Percentiles rank a stretch among this genome's conserved stretches.
phyloP scores from a whole-genome alignment of 2,329 filamentous ascomycete species.

The Aureobasidium sp. region DNA sequence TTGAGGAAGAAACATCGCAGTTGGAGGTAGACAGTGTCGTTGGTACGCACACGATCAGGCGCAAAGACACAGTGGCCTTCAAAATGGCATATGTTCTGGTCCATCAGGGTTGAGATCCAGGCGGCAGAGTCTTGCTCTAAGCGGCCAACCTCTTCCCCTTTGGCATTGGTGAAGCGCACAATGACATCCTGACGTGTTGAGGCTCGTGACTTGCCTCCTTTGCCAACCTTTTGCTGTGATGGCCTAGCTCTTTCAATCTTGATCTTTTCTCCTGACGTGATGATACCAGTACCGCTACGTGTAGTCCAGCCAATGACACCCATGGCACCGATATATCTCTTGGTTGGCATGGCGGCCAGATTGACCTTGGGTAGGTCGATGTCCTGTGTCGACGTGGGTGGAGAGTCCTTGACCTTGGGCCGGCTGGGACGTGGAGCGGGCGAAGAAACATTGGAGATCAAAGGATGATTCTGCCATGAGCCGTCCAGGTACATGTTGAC shows the following conservation, averaged over 20 bases:
- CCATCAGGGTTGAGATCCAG: conserved; percentile 88
- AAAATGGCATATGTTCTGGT: conserved; percentile 81
- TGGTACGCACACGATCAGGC: conserved; percentile 74
- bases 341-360: conserved; percentile 40
- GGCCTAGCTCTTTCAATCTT: conserved; percentile 80
- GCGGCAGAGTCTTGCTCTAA: conserved; percentile 77
- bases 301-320: conserved; percentile 91
- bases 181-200: conserved; percentile 72
- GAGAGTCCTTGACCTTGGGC: not conserved
- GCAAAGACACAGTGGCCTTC: conserved; percentile 84
- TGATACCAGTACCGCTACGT: conserved; percentile 63
- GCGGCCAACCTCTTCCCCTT: conserved; percentile 75
- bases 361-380: not conserved
- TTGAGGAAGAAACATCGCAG: conserved; percentile 67
- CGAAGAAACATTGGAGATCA: not conserved
- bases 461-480: conserved; percentile 42
- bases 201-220: conserved; percentile 33
- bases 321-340: conserved; percentile 82
- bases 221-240: conserved; percentile 34
- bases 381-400: conserved; percentile 7
- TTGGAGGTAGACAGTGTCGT: conserved; percentile 92
- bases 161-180: conserved; percentile 77
- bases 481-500: conserved; percentile 59
- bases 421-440: not conserved
- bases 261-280: conserved; percentile 76